A percentile compares a stretch with the other conserved stretches of the same genome.
Evolutionary conservation across 139 green algal species (phyloP).

Genomic region (Spirogloea muscicola): DNA sequence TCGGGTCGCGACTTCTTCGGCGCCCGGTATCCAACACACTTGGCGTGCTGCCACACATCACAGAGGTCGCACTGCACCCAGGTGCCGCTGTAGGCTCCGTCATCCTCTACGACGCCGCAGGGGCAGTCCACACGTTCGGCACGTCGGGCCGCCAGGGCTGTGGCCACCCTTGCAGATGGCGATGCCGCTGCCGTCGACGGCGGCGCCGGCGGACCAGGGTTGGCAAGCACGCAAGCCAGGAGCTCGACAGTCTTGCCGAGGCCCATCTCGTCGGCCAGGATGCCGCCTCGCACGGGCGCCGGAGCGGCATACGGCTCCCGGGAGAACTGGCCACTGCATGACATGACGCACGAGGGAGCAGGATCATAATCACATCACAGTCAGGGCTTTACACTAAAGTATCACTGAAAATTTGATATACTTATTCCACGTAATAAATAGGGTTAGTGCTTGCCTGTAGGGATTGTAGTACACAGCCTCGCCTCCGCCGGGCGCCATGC

Average conservation of each 20-base stretch:
- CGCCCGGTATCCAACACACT: constrained; percentile 35
- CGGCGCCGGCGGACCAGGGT: constrained; percentile 42
- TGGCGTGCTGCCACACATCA: constrained; percentile 34
- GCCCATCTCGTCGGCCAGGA: constrained; percentile 66
- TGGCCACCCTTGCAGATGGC: no score
- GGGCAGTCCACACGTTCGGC: constrained; percentile 32
- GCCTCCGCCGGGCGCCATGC: no score
- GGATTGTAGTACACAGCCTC: no score
- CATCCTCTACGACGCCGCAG: constrained; percentile 28
- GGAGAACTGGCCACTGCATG: constrained; percentile 19
- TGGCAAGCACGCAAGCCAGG: constrained; percentile 69
- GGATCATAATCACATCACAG: no score
- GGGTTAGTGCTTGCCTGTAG: no score
- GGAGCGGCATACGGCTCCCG: constrained; percentile 10
- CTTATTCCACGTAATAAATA: no score
- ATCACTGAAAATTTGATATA: no score
- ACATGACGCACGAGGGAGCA: no score
- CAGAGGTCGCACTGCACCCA: constrained; percentile 46
- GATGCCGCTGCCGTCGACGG: neutral
- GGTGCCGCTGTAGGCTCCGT: neutral
- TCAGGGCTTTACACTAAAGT: no score
- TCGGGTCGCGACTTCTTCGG: neutral
- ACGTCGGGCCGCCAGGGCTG: neutral
- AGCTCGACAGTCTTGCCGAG: constrained; percentile 94
- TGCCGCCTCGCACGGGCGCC: constrained; percentile 21